Evolutionary conservation across 176 grass and related monocot species (phyloP).

Genomic region (Pontederia crassipes): DNA sequence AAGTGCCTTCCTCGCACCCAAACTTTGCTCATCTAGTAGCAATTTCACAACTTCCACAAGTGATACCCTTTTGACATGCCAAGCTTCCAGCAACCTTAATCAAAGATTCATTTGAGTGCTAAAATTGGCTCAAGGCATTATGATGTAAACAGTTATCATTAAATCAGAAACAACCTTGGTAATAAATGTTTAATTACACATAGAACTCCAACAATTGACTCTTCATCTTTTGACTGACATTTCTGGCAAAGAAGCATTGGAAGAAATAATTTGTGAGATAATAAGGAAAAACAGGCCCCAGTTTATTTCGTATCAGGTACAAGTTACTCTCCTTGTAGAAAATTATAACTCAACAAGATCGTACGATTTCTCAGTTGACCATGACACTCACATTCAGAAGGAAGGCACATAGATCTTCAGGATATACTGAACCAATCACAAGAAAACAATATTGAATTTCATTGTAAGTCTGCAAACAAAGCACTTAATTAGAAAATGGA

Average conservation of each 20-base stretch:
- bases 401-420: slow-evolving; percentile 84
- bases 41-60: slow-evolving; percentile 86
- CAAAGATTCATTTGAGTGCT: neutral
- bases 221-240: slow-evolving; percentile 95
- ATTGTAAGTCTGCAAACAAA: slow-evolving; percentile 72
- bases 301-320: no score
- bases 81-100: slow-evolving; percentile 82
- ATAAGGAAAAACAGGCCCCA: neutral
- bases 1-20: slow-evolving; percentile 70
- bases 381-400: slow-evolving; percentile 79
- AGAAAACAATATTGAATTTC: slow-evolving; percentile 96
- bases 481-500: neutral
- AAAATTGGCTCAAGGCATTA: neutral
- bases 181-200: slow-evolving; percentile 78
- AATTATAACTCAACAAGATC: neutral
- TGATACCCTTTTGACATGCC: slow-evolving; percentile 64
- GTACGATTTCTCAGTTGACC: neutral
- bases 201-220: slow-evolving; percentile 74
- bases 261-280: neutral
- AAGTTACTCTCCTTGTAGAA: no score
- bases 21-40: slow-evolving; percentile 70
- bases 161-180: slow-evolving; percentile 48
- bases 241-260: slow-evolving; percentile 37
- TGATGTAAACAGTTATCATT: slow-evolving; percentile 5
- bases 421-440: slow-evolving; percentile 84